These are phyloP conservation scores for Niebla homalea DNA, from an alignment of 495 filamentous ascomycete genomes.

Conservation along the genomic window DNA sequence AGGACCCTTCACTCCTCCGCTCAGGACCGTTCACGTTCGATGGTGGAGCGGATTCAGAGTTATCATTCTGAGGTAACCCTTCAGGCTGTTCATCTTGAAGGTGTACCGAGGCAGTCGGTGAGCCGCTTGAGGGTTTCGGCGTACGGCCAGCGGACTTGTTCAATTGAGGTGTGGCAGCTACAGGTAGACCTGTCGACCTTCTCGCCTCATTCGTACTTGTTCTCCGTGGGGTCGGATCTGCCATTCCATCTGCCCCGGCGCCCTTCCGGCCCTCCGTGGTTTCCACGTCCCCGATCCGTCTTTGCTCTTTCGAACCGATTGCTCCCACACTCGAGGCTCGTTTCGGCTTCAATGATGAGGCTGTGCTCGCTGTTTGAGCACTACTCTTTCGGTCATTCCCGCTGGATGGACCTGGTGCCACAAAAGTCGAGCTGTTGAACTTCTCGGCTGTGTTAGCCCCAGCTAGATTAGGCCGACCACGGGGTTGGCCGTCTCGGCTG, in stretches of 20 bases:
- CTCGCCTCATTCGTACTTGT: background rate
- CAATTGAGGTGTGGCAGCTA: constrained; percentile 1
- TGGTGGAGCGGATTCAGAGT: constrained; percentile 7
- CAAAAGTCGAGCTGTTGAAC: constrained; percentile 1
- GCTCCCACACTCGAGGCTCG: constrained; percentile 33
- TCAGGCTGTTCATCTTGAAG: constrained; percentile 3
- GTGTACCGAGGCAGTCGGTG: background rate
- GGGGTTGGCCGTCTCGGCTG: constrained; percentile 39
- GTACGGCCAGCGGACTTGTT: background rate
- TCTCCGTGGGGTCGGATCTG: background rate
- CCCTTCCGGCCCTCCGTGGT: constrained; percentile 27
- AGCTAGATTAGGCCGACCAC: constrained; percentile 37
- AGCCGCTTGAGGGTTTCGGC: background rate
- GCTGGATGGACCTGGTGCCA: background rate
- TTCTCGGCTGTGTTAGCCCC: constrained; percentile 31
- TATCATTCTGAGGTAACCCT: constrained; percentile 1
- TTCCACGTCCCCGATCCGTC: constrained; percentile 23
- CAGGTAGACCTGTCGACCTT: background rate
- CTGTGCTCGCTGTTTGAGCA: constrained; percentile 15
- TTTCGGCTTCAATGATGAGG: constrained; percentile 24
- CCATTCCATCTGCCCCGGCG: background rate
- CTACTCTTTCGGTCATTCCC: background rate
- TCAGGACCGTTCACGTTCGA: constrained; percentile 10
- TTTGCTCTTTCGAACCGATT: constrained; percentile 25
- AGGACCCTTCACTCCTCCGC: constrained; percentile 14